These are phyloP conservation scores for grape (Vitis vinifera) DNA, from an alignment of 164 flowering plant species.

Conservation along the genomic window DNA sequence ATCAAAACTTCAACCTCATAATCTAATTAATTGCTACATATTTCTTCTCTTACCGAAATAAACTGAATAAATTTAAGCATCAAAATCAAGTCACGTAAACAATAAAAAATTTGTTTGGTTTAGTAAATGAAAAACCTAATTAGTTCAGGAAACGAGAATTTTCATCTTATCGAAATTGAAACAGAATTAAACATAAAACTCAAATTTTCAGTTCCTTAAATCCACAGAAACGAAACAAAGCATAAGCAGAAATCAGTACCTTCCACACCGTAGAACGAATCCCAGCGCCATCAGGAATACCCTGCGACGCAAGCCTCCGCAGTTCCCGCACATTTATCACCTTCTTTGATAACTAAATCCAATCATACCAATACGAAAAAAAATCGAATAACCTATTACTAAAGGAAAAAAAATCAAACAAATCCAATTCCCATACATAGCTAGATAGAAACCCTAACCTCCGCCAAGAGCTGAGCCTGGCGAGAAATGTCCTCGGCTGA, in stretches of 20 bases:
- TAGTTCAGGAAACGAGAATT: no score
- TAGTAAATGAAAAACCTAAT: no score
- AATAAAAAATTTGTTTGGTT: neutral
- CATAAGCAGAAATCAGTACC: constrained; percentile 35
- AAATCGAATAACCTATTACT: neutral
- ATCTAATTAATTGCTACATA: no score
- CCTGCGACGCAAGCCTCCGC: constrained; percentile 74
- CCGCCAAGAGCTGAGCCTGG: constrained; percentile 65
- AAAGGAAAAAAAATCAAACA: neutral
- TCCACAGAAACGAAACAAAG: neutral
- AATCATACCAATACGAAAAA: constrained; percentile 1
- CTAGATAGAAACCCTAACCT: constrained; percentile 45
- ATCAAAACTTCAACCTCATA: neutral
- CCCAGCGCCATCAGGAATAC: constrained; percentile 83
- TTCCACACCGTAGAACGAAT: constrained; percentile 91
- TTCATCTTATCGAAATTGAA: no score
- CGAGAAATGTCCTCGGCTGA: constrained; percentile 64
- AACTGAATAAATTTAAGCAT: neutral
- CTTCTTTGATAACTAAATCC: constrained; percentile 68
- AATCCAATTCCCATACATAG: neutral
- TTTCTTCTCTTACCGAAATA: no score
- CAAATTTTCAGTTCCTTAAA: neutral
- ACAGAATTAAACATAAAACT: neutral
- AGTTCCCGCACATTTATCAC: constrained; percentile 65
- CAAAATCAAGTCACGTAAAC: constrained; percentile 1